These are phyloP conservation scores for Lenwebbia sp. DNA, from an alignment of 345 rosid species.

Conservation along the genomic window DNA sequence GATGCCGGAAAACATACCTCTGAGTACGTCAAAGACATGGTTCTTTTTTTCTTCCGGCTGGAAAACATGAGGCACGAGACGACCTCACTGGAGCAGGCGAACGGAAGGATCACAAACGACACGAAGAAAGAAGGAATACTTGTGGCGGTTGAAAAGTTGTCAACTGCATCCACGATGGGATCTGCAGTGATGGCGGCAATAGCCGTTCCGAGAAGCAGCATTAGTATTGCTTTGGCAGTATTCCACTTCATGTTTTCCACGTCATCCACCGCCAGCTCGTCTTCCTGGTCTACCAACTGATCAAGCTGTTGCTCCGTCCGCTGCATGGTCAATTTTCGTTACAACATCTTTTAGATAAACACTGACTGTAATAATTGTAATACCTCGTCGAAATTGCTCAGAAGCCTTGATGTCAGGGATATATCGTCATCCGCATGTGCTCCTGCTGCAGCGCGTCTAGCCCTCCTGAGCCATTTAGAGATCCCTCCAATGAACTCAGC, in stretches of 20 bases:
- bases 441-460: neutral
- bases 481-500: slow-evolving; percentile 23
- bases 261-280: slow-evolving; percentile 6
- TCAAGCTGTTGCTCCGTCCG: slow-evolving; percentile 19
- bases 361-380: neutral
- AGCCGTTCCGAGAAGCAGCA: slow-evolving; percentile 20
- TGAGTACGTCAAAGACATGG: slow-evolving; percentile 30
- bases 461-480: slow-evolving; percentile 29
- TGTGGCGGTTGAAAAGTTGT: slow-evolving; percentile 31
- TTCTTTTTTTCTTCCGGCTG: slow-evolving; percentile 22
- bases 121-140: slow-evolving; percentile 36
- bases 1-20: slow-evolving; percentile 12
- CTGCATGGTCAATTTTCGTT: slow-evolving; percentile 1
- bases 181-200: slow-evolving; percentile 33
- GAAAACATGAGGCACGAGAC: slow-evolving; percentile 34
- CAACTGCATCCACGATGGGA: slow-evolving; percentile 36
- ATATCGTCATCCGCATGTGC: neutral
- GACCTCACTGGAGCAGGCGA: slow-evolving; percentile 31
- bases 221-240: slow-evolving; percentile 13
- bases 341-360: neutral
- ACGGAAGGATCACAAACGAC: slow-evolving; percentile 28
- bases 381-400: slow-evolving; percentile 1
- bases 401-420: neutral
- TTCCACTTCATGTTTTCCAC: slow-evolving; percentile 15
- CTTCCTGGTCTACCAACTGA: slow-evolving; percentile 15